Base-by-base conservation (phyloP, 768 basidiomycete species). In the Mycena sanguinolenta region DNA sequence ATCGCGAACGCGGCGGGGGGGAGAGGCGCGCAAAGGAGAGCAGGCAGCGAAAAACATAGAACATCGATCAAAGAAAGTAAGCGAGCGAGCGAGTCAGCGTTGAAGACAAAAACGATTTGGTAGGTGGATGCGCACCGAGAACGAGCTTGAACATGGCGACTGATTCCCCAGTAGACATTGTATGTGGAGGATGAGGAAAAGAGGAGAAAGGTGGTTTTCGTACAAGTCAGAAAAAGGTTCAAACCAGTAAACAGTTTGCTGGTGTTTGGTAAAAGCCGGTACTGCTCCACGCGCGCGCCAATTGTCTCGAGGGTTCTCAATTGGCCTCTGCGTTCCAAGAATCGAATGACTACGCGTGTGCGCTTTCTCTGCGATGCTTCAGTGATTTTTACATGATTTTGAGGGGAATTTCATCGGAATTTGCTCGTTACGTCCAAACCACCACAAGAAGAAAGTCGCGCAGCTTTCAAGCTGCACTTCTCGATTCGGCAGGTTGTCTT, bases 91-190 rank as follows among this genome's bases (percentile, higher is more conserved):
- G 70, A 74, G 73, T 79, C 78, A 77, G 77, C 74, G 74, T 58
- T 65, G 80, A n/a, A n/a, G 76, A 75, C 16, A 39, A 39, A 10
- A 67, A 59, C 57, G 68, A 70, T 60, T n/a, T 63, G 58, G 50
- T 32, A 60, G 23, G 30, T 5, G 16, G 28, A 34, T 19, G 85
- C 93, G 78, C 80, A 97, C 97, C 97, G 74, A 99, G 95, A 70
- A 99, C 97, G 81, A 99, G 95, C 85, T 99, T 99, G 89, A 99
- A 99, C 67, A 96, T 95, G 42, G 98, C 96, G 75, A 97, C 84
- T 36, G 69, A 73, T 34, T 75, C 70, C 54, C 82, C 79, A 74
- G n/a, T n/a, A n/a, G 90, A 32, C 87, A 90, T 92, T 46, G 44
- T 46, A 21, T 34, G 50, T 53, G 58, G 65, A 63, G 63, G 50